A percentile compares a stretch with the other conserved stretches of the same genome.
Evolutionary conservation across 2,329 filamentous ascomycete genomes (phyloP).

Genomic region (Sclerotiophoma versabilis): DNA sequence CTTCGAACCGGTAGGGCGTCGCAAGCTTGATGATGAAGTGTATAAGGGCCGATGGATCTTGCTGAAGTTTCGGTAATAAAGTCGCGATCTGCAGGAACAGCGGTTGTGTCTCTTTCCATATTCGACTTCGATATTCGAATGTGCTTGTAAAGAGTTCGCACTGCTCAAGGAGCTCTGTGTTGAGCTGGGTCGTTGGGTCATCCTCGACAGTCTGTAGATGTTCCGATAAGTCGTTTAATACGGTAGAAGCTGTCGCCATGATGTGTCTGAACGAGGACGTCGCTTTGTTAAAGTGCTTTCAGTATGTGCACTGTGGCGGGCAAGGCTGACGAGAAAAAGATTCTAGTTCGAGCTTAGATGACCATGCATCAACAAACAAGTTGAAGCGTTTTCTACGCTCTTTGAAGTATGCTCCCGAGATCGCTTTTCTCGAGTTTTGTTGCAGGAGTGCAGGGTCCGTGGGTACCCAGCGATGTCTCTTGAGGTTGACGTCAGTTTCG

Average conservation of each 20-base stretch:
- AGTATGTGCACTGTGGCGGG: conserved; percentile 17
- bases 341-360: conserved; percentile 41
- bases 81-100: conserved; percentile 57
- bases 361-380: conserved; percentile 28
- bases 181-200: conserved; percentile 55
- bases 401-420: not conserved
- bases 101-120: conserved; percentile 40
- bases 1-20: conserved; percentile 51
- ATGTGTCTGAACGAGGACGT: not conserved
- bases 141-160: conserved; percentile 54
- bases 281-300: not conserved
- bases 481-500: not conserved
- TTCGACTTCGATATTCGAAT: conserved; percentile 35
- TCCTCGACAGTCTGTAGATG: conserved; percentile 56
- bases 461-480: not conserved
- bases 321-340: conserved; percentile 25
- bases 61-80: conserved; percentile 61
- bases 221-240: conserved; percentile 43
- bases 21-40: conserved; percentile 61
- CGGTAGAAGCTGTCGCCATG: conserved; percentile 29
- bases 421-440: not conserved
- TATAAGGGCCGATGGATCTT: conserved; percentile 64
- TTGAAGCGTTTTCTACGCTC: not conserved
- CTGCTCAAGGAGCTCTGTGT: conserved; percentile 59
- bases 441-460: not conserved